Evolutionary conservation across 306 rosid species (phyloP), one percentile per base, ranked within the genome.

Genomic region (Rosa persica): DNA sequence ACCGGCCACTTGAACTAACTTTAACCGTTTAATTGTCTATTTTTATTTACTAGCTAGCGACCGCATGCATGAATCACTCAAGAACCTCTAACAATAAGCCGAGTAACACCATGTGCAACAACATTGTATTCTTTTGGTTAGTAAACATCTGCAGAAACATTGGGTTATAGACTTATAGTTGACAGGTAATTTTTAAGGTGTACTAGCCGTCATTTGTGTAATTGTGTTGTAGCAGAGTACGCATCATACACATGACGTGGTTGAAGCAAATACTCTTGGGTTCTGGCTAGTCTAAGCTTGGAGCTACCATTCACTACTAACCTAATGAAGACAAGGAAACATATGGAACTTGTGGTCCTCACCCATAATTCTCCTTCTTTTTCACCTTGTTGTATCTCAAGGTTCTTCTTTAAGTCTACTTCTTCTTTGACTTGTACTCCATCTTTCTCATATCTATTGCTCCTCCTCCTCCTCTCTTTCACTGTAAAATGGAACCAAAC

Each of bases 321-420:
- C 76, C 79, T 86, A 64, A 83, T 78, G 67, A 76, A 65, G 71
- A 54, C 67, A 75, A 71, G 34, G 72, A 76, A 80, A 57, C 67
- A 69, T 82, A 82, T 60, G 77, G 81, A 79, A 72, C 44, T n/a
- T 76, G 81, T 93, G 90, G 97, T 89, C 92, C 92, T 83, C 83
- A 67, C 81, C 34, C 74, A 71, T 69, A 49, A 67, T 36, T 64
- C 69, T 15, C 44, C 23, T 15, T 36, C 79, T 51, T 64, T 76
- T 87, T 51, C 30, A 43, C 62, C 70, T 74, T 82, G 51, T 20
- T 82, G 5, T 55, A 60, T 77, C 62, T 67, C 83, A 23, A 67
- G 54, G 51, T 51, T n/a, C 39, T 34, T 65, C 19, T 36, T 70
- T 5, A 47, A 25, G 81, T 70, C 77, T 65, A 51, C 68, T 70